Percentiles rank a stretch among this genome's conserved stretches.
Conservation (phyloP, 192 early-diverging fungal genomes). For the Obelidium mucronatum region DNA sequence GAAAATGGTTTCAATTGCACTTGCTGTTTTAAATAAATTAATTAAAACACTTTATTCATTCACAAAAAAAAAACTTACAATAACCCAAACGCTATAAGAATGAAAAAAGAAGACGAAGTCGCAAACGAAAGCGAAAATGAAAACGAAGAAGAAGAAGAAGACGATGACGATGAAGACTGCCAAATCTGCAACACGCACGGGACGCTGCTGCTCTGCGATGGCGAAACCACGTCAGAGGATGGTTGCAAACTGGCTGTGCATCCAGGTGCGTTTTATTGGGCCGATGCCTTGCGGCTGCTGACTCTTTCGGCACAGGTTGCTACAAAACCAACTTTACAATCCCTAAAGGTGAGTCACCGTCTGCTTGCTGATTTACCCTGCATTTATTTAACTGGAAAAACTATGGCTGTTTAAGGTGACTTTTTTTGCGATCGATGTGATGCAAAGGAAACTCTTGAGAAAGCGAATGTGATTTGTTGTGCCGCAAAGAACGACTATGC, state of each 20-base stretch:
- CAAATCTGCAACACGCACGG: conserved; percentile 9
- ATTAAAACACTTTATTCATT: too few relatives aligned
- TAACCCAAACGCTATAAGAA: too few relatives aligned
- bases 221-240: neutral
- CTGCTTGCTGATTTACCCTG: too few relatives aligned
- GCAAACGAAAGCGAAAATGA: neutral
- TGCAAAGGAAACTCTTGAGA: neutral
- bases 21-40: too few relatives aligned
- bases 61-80: too few relatives aligned
- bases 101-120: too few relatives aligned
- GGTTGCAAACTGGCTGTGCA: conserved; percentile 19
- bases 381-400: too few relatives aligned
- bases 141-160: conserved; percentile 1
- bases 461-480: conserved; percentile 15
- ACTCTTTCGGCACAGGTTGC: neutral
- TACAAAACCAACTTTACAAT: neutral
- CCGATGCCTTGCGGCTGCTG: neutral
- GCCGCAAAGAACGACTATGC: neutral
- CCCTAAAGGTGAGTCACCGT: conserved; percentile 9
- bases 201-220: conserved; percentile 25
- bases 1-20: too few relatives aligned
- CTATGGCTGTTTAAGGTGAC: too few relatives aligned
- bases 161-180: conserved; percentile 4
- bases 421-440: conserved; percentile 17
- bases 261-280: neutral